Conservation (phyloP, 2,329 filamentous ascomycete genomes). For the Tolypocladium album region DNA sequence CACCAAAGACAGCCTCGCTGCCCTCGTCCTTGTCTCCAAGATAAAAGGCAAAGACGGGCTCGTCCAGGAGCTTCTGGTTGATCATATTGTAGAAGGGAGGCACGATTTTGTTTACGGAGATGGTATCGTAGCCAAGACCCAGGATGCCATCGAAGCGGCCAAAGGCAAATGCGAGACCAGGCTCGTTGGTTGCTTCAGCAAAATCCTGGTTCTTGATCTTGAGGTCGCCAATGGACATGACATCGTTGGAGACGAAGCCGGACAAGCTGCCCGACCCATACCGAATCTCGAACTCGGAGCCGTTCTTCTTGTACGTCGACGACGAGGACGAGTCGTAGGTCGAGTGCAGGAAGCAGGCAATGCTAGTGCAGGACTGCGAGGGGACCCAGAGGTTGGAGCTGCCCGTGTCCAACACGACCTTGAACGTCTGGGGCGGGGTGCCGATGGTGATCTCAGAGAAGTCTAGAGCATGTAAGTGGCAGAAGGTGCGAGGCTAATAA, state of each 20-base stretch:
- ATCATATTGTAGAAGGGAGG: slow-evolving; percentile 97
- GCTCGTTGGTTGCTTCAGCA: slow-evolving; percentile 90
- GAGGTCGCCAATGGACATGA: slow-evolving; percentile 77
- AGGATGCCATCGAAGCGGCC: slow-evolving; percentile 95
- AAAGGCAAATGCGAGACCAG: slow-evolving; percentile 94
- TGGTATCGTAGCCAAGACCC: slow-evolving; percentile 86
- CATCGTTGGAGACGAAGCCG: slow-evolving; percentile 88
- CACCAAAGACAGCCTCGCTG: slow-evolving; percentile 86
- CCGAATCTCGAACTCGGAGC: slow-evolving; percentile 79
- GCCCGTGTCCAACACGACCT: slow-evolving; percentile 96
- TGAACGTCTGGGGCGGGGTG: slow-evolving; percentile 87
- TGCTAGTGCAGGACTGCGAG: slow-evolving; percentile 79
- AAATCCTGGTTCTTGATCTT: slow-evolving; percentile 85
- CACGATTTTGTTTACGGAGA: slow-evolving; percentile 91
- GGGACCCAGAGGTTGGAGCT: slow-evolving; percentile 99
- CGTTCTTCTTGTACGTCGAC: slow-evolving; percentile 88
- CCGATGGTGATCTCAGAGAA: slow-evolving; percentile 95
- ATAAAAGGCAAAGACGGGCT: slow-evolving; percentile 95
- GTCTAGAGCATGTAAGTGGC: slow-evolving; percentile 41
- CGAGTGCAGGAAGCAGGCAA: slow-evolving; percentile 93
- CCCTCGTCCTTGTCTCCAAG: slow-evolving; percentile 63
- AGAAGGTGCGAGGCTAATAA: neutral
- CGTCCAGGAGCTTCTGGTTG: slow-evolving; percentile 78
- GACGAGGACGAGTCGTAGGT: slow-evolving; percentile 92
- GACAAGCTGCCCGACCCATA: slow-evolving; percentile 93